A percentile compares a stretch with the other conserved stretches of the same genome.
Evolutionary conservation across 352 stramenopile genomes (phyloP).

Genomic region (Pythium insidiosum): DNA sequence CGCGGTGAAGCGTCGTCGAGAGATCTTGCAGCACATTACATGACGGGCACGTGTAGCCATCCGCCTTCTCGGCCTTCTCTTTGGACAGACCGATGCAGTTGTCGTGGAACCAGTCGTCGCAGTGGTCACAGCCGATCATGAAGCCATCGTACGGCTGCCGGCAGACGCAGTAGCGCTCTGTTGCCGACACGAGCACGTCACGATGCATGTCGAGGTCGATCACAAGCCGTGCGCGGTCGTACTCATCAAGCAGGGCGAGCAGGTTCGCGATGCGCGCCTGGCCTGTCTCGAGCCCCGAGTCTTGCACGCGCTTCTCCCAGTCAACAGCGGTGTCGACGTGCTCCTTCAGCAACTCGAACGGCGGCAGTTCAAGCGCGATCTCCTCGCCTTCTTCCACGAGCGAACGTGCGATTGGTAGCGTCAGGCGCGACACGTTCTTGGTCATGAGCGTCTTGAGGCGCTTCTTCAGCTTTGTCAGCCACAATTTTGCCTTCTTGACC

Average conservation of each 20-base stretch:
- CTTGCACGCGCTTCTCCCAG: slow-evolving; percentile 72
- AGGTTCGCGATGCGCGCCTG: slow-evolving; percentile 69
- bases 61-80: slow-evolving; percentile 92
- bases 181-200: slow-evolving; percentile 88
- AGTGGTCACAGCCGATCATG: slow-evolving; percentile 87
- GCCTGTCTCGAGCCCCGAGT: slow-evolving; percentile 68
- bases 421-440: slow-evolving; percentile 60
- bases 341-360: slow-evolving; percentile 75
- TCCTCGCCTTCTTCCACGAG: slow-evolving; percentile 80
- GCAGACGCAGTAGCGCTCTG: slow-evolving; percentile 88
- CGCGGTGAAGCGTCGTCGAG: slow-evolving; percentile 40
- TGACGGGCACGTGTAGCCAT: slow-evolving; percentile 93
- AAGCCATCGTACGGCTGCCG: slow-evolving; percentile 85
- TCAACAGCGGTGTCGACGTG: slow-evolving; percentile 69
- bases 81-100: slow-evolving; percentile 88
- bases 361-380: slow-evolving; percentile 59
- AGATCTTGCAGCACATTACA: slow-evolving; percentile 90
- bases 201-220: slow-evolving; percentile 86
- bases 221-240: slow-evolving; percentile 60
- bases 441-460: slow-evolving; percentile 59
- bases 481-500: slow-evolving; percentile 70
- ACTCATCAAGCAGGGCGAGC: slow-evolving; percentile 69
- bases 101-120: slow-evolving; percentile 88
- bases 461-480: slow-evolving; percentile 83
- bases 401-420: slow-evolving; percentile 39